Percentiles rank a stretch among this genome's conserved stretches.
phyloP scores from a whole-genome alignment of 1,284 basidiomycete genomes.

The Trichosporon ovoides region DNA sequence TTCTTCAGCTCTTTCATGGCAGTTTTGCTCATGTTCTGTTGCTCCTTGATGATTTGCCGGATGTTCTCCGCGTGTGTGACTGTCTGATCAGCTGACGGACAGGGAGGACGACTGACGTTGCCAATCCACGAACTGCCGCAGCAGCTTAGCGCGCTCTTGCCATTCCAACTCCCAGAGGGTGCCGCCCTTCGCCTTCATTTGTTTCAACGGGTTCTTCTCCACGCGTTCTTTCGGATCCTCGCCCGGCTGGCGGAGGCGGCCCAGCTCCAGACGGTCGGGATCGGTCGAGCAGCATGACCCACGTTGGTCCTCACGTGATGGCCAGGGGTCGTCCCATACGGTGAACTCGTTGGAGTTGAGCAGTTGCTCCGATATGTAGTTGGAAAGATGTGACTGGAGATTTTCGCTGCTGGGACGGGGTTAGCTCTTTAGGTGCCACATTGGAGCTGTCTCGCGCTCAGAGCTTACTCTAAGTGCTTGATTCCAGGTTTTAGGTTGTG shows the following conservation, averaged over 20 bases:
- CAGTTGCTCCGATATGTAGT: conserved; percentile 37
- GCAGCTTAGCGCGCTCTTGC: conserved; percentile 35
- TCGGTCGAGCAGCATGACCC: conserved; percentile 32
- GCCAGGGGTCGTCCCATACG: conserved; percentile 44
- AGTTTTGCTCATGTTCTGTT: conserved; percentile 19
- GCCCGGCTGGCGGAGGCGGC: conserved; percentile 31
- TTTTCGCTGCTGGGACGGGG: conserved; percentile 14
- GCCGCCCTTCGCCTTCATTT: conserved; percentile 29
- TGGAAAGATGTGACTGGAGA: conserved; percentile 36
- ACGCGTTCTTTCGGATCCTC: conserved; percentile 28
- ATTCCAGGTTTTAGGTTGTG: conserved; percentile 35
- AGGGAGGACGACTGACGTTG: conserved; percentile 31
- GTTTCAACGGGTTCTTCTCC: conserved; percentile 31
- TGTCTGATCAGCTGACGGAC: conserved; percentile 11
- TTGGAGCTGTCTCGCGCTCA: neutral
- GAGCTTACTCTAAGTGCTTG: conserved; percentile 33
- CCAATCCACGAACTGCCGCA: conserved; percentile 49
- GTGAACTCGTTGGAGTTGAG: conserved; percentile 38
- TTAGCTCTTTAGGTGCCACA: neutral
- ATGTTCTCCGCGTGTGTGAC: conserved; percentile 39
- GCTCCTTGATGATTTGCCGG: conserved; percentile 35
- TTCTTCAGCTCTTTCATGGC: conserved; percentile 6
- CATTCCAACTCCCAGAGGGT: conserved; percentile 44
- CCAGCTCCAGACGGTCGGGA: conserved; percentile 26
- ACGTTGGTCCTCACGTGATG: conserved; percentile 39